Conservation (phyloP, 306 rosid species). For the Sindora glabra region DNA sequence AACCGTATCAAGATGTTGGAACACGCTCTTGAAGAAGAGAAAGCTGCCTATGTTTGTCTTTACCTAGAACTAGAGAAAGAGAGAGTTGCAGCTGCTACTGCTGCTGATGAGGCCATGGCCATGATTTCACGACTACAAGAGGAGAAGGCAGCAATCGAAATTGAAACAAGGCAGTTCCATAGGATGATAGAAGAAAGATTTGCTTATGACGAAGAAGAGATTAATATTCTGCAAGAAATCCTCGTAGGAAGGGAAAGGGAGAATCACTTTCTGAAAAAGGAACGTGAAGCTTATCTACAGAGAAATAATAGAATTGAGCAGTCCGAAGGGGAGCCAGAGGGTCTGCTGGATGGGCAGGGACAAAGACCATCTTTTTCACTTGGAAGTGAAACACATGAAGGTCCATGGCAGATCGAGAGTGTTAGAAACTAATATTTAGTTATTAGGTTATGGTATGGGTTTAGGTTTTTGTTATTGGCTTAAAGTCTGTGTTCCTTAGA, state of each 20-base stretch:
- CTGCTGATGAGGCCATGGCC: constrained; percentile 94
- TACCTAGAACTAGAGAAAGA: constrained; percentile 89
- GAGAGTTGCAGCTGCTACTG: constrained; percentile 85
- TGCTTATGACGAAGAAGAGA: constrained; percentile 87
- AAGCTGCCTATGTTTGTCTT: constrained; percentile 50
- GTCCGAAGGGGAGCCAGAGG: constrained; percentile 24
- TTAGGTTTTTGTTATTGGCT: too few relatives aligned
- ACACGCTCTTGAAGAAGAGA: constrained; percentile 59
- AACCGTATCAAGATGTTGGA: constrained; percentile 44
- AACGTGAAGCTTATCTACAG: constrained; percentile 58
- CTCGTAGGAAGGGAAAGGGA: constrained; percentile 77
- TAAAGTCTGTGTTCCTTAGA: too few relatives aligned
- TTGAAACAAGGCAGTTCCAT: constrained; percentile 63
- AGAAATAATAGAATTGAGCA: constrained; percentile 25
- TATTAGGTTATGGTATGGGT: too few relatives aligned
- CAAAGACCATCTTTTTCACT: constrained; percentile 20
- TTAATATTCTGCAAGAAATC: constrained; percentile 67
- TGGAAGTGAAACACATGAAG: constrained; percentile 27
- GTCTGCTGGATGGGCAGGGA: constrained; percentile 24
- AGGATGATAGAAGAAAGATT: constrained; percentile 75
- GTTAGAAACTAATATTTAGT: too few relatives aligned
- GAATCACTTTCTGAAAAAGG: constrained; percentile 62
- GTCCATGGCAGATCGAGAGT: constrained; percentile 16
- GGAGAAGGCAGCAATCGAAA: constrained; percentile 64
- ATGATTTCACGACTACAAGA: constrained; percentile 82